Evolutionary conservation across 2,329 filamentous ascomycete species (phyloP).

Genomic region (Trichophyton benhamiae): DNA sequence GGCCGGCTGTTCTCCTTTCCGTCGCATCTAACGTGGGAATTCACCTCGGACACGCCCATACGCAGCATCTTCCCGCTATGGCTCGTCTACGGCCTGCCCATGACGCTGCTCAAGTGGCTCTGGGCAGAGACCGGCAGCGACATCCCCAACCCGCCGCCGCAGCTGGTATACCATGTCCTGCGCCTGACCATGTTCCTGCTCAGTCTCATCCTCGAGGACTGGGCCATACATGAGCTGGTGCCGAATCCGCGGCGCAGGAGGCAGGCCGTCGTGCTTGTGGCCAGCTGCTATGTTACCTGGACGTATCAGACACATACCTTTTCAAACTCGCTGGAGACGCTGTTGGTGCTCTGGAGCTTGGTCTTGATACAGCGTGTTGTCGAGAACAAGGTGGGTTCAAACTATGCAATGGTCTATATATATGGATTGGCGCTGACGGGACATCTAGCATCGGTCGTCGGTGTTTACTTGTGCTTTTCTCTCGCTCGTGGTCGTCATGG

Average conservation of each 20-base stretch:
- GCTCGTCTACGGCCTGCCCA: conserved; percentile 86
- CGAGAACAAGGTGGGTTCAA: conserved; percentile 54
- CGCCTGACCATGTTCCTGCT: conserved; percentile 83
- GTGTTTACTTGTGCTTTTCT: conserved; percentile 64
- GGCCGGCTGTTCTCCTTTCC: conserved; percentile 89
- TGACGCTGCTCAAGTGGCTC: conserved; percentile 84
- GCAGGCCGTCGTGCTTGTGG: conserved; percentile 68
- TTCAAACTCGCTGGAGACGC: conserved; percentile 90
- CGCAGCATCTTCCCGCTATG: conserved; percentile 95
- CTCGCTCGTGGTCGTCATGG: conserved; percentile 69
- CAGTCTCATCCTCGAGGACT: conserved; percentile 95
- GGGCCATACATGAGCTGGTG: conserved; percentile 88
- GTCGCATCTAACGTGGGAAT: conserved; percentile 87
- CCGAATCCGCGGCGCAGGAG: conserved; percentile 58
- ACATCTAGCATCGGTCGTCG: conserved; percentile 57
- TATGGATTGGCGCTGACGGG: no score
- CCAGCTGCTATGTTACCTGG: conserved; percentile 97
- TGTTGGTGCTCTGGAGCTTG: conserved; percentile 84
- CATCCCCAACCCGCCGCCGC: conserved; percentile 61
- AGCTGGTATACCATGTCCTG: conserved; percentile 77
- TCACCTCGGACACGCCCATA: conserved; percentile 74
- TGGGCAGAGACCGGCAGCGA: conserved; percentile 73
- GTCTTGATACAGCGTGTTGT: conserved; percentile 81
- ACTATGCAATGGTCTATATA: neutral
- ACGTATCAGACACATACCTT: conserved; percentile 98